Evolutionary conservation across 768 basidiomycete genomes (phyloP).

Genomic region (Pisolithus marmoratus): DNA sequence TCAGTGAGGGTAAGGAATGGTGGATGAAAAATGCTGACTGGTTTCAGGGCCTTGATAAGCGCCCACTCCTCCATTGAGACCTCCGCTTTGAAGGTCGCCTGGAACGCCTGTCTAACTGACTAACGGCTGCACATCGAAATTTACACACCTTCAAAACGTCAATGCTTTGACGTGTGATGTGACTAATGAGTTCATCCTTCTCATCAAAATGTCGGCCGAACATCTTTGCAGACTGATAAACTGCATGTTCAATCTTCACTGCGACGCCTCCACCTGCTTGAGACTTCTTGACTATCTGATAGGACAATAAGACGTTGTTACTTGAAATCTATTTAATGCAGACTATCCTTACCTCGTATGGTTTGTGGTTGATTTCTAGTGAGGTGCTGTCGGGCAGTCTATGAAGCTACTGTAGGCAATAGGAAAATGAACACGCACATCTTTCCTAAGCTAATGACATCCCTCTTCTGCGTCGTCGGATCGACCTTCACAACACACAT

Average conservation of each 20-base stretch:
- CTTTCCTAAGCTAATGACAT: constrained; percentile 88
- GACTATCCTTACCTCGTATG: constrained; percentile 54
- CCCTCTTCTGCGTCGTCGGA: constrained; percentile 80
- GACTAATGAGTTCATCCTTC: constrained; percentile 89
- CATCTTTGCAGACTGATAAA: constrained; percentile 92
- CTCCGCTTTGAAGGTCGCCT: constrained; percentile 85
- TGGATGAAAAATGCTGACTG: constrained; percentile 38
- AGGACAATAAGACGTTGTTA: not conserved
- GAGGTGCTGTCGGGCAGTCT: constrained; percentile 58
- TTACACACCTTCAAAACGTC: constrained; percentile 84
- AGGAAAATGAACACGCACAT: constrained; percentile 52
- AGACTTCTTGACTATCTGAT: constrained; percentile 81
- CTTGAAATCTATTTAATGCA: not conserved
- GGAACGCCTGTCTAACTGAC: constrained; percentile 8
- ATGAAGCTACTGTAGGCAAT: constrained; percentile 2
- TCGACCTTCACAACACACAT: constrained; percentile 94
- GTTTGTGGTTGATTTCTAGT: constrained; percentile 95
- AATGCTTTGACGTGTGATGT: constrained; percentile 88
- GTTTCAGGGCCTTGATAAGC: constrained; percentile 83
- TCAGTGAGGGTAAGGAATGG: not conserved
- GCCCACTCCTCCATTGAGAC: constrained; percentile 91
- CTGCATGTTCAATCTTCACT: constrained; percentile 96
- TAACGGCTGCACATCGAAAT: not conserved
- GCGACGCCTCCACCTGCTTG: constrained; percentile 97
- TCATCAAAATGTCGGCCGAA: constrained; percentile 96